Evolutionary conservation across 2,329 filamentous ascomycete genomes (phyloP).

Genomic region (Beauveria pseudobassiana): DNA sequence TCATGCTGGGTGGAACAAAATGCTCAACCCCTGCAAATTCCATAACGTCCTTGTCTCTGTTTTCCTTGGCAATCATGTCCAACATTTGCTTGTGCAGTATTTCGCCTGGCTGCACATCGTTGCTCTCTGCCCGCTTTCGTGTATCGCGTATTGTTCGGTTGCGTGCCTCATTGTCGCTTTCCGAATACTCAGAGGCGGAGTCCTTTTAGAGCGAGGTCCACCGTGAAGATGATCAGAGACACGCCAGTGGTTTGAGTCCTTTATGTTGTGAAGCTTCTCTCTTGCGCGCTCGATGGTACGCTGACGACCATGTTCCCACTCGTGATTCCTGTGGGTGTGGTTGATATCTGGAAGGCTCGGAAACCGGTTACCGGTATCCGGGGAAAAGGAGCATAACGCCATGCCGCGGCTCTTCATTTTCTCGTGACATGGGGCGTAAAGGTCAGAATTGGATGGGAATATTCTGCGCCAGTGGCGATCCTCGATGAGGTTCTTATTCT

Average conservation of each 20-base stretch:
- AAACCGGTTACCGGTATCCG: constrained; percentile 19
- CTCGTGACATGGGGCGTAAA: constrained; percentile 25
- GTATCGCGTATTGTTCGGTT: not conserved
- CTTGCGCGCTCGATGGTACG: constrained; percentile 52
- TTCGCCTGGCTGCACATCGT: constrained; percentile 32
- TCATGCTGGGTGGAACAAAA: constrained; percentile 26
- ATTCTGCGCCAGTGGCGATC: constrained; percentile 70
- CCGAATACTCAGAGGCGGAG: constrained; percentile 54
- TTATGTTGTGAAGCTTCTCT: constrained; percentile 50
- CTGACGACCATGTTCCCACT: constrained; percentile 39
- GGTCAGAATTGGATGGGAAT: constrained; percentile 41
- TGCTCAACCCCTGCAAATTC: constrained; percentile 27
- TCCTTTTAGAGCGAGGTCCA: constrained; percentile 41
- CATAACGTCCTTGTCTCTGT: constrained; percentile 32
- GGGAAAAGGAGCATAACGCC: constrained; percentile 19
- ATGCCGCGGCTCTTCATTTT: constrained; percentile 21
- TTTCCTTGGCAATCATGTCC: constrained; percentile 51
- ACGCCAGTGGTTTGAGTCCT: constrained; percentile 47
- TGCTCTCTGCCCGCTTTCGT: not conserved
- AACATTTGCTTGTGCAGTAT: constrained; percentile 55
- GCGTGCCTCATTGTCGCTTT: constrained; percentile 40
- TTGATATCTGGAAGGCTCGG: constrained; percentile 12
- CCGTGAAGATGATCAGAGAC: constrained; percentile 40
- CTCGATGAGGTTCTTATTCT: constrained; percentile 75
- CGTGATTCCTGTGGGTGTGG: constrained; percentile 19